Evolutionary conservation across 495 filamentous ascomycete genomes (phyloP), one percentile per base, ranked within the genome.

Genomic region (Massariosphaeria phaeospora): DNA sequence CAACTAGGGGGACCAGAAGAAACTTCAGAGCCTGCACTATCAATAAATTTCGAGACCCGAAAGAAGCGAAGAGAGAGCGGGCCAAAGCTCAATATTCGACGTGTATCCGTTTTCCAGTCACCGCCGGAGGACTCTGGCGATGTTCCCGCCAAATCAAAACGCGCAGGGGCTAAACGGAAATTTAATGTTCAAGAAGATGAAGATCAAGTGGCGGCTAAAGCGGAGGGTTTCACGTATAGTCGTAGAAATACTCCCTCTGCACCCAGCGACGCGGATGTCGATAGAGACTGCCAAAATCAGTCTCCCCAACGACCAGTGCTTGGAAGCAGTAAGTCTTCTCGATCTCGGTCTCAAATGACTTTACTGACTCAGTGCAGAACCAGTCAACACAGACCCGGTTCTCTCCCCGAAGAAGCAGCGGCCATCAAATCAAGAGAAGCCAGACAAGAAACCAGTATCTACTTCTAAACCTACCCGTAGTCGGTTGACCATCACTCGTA

Each of bases 161-260:
- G 74, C 43, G 73, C 73, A 15, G 80, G 78, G 12, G 75, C 79
- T 2, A 86, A 86, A 66, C 69, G 83, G 29, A 86, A 86, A 63
- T 74, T 85, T 24, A 79, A 72, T 54, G 72, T 72, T 33, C 63
- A 75, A 4, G 77, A 84, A 15, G 75, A 80, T 17, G 72, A 72
- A 4, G 71, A 76, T 15, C 67, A 72, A 39, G 49, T 44, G 39
- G 55, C 66, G 27, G 55, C 50, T 17, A 68, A 69, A 20, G 36
- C 51, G 29, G 73, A 73, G 18, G 75, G 71, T 15, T 82, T 83
- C 59, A 70, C 77, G 48, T 83, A 77, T 59, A 70, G 64, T 47
- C 60, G 68, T 10, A 67, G 62, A 18, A 50, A 40, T 20, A 40
- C 41, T 30, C 40, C n/a, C n/a, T n/a, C n/a, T n/a, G n/a, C n/a